Evolutionary conservation across 2,329 filamentous ascomycete species (phyloP).

Genomic region (Colletotrichum phormii): DNA sequence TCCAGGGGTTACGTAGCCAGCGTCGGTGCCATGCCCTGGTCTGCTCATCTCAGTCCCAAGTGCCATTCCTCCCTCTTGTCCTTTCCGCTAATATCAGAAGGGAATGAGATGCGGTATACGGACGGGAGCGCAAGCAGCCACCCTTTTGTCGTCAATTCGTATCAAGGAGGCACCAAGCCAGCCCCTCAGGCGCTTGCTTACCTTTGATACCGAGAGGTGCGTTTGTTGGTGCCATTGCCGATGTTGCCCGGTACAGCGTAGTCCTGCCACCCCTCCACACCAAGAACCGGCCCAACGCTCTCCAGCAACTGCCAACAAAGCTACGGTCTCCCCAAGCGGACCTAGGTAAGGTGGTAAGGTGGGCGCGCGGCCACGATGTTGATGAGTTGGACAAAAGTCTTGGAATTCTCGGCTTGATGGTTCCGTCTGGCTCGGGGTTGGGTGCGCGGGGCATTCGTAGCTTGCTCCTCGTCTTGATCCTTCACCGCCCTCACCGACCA

Average conservation of each 20-base stretch:
- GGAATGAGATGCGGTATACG: conserved; percentile 17
- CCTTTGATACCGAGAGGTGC: neutral
- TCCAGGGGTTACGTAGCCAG: conserved; percentile 13
- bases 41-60: conserved; percentile 7
- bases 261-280: neutral
- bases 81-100: conserved; percentile 9
- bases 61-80: neutral
- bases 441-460: conserved; percentile 20
- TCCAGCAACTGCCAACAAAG: conserved; percentile 2
- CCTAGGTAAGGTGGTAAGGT: neutral
- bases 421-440: conserved; percentile 24
- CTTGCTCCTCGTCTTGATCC: neutral
- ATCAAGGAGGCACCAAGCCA: conserved; percentile 4
- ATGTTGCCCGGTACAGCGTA: neutral
- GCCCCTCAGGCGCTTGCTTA: conserved; percentile 2
- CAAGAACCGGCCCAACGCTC: neutral
- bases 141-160: neutral
- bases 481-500: conserved; percentile 33
- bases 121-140: conserved; percentile 28
- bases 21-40: conserved; percentile 11
- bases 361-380: neutral
- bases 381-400: conserved; percentile 25
- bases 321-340: neutral
- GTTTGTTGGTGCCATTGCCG: neutral
- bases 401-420: conserved; percentile 11